Conservation (phyloP, 495 filamentous ascomycete species). For the Tuber calosporum region DNA sequence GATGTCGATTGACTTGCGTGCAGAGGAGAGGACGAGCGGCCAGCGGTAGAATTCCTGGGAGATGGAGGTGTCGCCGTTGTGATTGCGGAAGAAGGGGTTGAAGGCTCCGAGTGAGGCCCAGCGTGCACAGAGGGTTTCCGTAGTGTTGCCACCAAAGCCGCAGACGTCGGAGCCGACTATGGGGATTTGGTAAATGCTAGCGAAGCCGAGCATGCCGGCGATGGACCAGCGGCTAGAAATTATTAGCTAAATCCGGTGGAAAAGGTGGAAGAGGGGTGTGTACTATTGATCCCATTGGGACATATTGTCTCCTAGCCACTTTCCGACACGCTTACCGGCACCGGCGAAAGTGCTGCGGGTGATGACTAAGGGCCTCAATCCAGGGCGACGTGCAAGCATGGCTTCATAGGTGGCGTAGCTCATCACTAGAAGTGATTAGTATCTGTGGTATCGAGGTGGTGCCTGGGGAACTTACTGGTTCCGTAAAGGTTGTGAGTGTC, state of each 20-base stretch:
- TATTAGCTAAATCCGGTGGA: background rate
- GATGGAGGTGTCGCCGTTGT: slow-evolving; percentile 51
- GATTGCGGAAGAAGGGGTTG: slow-evolving; percentile 76
- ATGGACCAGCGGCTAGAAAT: slow-evolving; percentile 52
- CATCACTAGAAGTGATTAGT: slow-evolving; percentile 60
- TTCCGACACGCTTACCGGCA: slow-evolving; percentile 67
- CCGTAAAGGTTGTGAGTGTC: slow-evolving; percentile 84
- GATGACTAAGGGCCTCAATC: slow-evolving; percentile 66
- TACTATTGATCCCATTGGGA: slow-evolving; percentile 63
- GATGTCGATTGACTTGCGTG: slow-evolving; percentile 63
- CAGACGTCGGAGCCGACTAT: slow-evolving; percentile 83
- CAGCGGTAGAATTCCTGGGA: slow-evolving; percentile 77
- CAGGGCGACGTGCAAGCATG: slow-evolving; percentile 63
- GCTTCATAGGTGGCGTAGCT: slow-evolving; percentile 57
- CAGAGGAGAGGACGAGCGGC: slow-evolving; percentile 57
- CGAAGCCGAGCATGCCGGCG: slow-evolving; percentile 62
- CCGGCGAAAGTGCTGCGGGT: slow-evolving; percentile 79
- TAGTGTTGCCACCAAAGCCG: slow-evolving; percentile 65
- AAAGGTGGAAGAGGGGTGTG: background rate
- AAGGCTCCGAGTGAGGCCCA: slow-evolving; percentile 81
- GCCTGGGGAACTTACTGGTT: slow-evolving; percentile 49
- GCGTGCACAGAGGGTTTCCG: slow-evolving; percentile 70
- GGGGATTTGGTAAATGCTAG: slow-evolving; percentile 72
- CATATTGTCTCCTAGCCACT: slow-evolving; percentile 84
- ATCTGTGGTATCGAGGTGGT: background rate